Percentiles rank a stretch among this genome's conserved stretches.
Evolutionary conservation across 768 basidiomycete species (phyloP).

Genomic region (Mycena floridula): DNA sequence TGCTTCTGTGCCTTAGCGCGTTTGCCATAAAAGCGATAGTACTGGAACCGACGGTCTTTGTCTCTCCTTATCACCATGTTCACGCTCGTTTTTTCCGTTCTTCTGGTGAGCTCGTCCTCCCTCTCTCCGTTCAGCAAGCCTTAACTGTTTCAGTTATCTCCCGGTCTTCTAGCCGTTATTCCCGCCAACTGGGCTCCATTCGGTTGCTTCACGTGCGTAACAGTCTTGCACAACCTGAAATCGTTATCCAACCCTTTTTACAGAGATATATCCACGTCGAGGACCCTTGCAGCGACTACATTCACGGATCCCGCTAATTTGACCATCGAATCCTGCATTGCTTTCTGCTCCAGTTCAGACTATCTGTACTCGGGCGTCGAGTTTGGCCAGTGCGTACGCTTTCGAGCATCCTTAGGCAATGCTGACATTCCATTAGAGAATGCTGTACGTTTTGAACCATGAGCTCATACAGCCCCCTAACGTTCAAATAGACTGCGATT

Average conservation of each 20-base stretch:
- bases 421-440: constrained; percentile 19
- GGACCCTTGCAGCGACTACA: constrained; percentile 45
- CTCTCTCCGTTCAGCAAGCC: too few species aligned
- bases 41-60: too few species aligned
- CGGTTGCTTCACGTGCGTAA: constrained; percentile 45
- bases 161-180: not conserved
- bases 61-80: too few species aligned
- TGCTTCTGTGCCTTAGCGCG: too few species aligned
- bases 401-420: not conserved
- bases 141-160: too few species aligned
- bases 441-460: constrained; percentile 28
- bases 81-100: too few species aligned
- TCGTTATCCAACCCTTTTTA: not conserved
- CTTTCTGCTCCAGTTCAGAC: constrained; percentile 24
- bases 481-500: constrained; percentile 47
- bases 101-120: too few species aligned
- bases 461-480: constrained; percentile 7
- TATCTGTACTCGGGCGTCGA: constrained; percentile 62
- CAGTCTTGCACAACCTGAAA: not conserved
- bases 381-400: constrained; percentile 37
- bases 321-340: constrained; percentile 43
- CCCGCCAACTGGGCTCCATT: constrained; percentile 31
- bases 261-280: constrained; percentile 34
- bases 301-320: constrained; percentile 40
- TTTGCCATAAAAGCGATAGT: too few species aligned